Conservation (phyloP, 129 eudicot species). For the Lactuca saligna region DNA sequence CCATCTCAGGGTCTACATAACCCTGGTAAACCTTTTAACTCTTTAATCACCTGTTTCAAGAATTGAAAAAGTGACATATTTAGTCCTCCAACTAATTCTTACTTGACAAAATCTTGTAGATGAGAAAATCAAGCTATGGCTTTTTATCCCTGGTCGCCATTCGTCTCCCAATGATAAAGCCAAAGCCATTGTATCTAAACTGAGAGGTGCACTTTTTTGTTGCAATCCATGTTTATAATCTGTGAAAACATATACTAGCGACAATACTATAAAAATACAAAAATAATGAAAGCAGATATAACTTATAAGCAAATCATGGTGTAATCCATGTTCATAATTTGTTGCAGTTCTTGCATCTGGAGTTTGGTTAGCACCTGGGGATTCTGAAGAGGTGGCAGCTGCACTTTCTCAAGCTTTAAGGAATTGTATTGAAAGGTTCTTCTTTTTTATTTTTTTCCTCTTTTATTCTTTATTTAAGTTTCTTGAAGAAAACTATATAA, state of each 20-base stretch:
- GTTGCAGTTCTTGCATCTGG: constrained; percentile 85
- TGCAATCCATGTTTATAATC: background rate
- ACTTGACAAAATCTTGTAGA: constrained; percentile 40
- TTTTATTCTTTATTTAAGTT: background rate
- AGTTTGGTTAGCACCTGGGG: constrained; percentile 95
- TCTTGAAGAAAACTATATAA: constrained; percentile 5
- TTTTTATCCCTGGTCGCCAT: constrained; percentile 92
- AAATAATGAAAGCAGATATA: too few species aligned
- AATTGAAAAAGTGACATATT: background rate
- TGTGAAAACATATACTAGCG: too few species aligned
- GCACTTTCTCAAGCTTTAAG: constrained; percentile 92
- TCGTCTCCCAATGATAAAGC: constrained; percentile 67
- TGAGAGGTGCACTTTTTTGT: constrained; percentile 59
- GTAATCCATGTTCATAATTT: constrained; percentile 16
- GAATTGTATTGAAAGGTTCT: constrained; percentile 90
- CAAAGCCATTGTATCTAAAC: constrained; percentile 64
- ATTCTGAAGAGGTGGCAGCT: constrained; percentile 94
- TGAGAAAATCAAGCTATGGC: constrained; percentile 98
- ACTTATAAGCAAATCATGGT: background rate
- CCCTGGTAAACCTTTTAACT: constrained; percentile 64
- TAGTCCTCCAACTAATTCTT: constrained; percentile 1
- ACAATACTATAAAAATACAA: too few species aligned
- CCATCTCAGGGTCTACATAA: constrained; percentile 96
- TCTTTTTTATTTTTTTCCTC: constrained; percentile 8
- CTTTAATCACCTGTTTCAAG: constrained; percentile 5